Percentiles rank a stretch among this genome's conserved stretches.
These are phyloP conservation scores for Penicillium roqueforti DNA, from an alignment of 495 filamentous ascomycete genomes.

Conservation along the genomic window DNA sequence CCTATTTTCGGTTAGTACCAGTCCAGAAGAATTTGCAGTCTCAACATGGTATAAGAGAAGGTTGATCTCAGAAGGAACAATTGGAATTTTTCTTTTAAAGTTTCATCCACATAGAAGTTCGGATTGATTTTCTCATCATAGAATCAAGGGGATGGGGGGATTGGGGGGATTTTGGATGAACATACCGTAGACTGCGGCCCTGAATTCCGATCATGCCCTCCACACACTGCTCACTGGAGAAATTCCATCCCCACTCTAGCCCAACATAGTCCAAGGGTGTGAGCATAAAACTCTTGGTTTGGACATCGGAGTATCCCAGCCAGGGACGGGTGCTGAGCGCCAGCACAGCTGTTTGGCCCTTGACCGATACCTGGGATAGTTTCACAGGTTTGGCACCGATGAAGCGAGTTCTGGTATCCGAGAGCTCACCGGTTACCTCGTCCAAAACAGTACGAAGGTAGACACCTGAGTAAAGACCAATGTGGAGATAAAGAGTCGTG, in stretches of 20 bases:
- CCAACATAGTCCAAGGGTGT: slow-evolving; percentile 83
- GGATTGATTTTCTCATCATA: slow-evolving; percentile 65
- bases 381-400: slow-evolving; percentile 83
- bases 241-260: slow-evolving; percentile 94
- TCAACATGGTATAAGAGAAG: neutral
- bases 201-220: slow-evolving; percentile 97
- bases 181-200: slow-evolving; percentile 81
- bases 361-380: slow-evolving; percentile 80
- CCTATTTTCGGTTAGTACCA: slow-evolving; percentile 46
- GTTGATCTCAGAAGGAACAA: slow-evolving; percentile 67
- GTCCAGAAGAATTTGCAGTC: neutral
- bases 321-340: slow-evolving; percentile 87
- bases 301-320: slow-evolving; percentile 83
- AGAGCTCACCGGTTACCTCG: slow-evolving; percentile 89
- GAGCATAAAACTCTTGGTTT: slow-evolving; percentile 81
- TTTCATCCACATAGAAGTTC: slow-evolving; percentile 52
- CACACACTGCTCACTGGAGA: slow-evolving; percentile 86
- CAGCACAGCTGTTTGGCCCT: slow-evolving; percentile 80
- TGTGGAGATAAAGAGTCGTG: slow-evolving; percentile 85
- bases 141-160: slow-evolving; percentile 19
- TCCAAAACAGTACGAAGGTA: slow-evolving; percentile 93
- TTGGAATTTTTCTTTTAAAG: slow-evolving; percentile 54
- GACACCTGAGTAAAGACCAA: slow-evolving; percentile 90
- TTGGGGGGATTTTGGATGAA: slow-evolving; percentile 19
- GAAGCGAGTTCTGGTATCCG: slow-evolving; percentile 90